Evolutionary conservation across 495 filamentous ascomycete genomes (phyloP).

Genomic region (Rusavskia elegans): DNA sequence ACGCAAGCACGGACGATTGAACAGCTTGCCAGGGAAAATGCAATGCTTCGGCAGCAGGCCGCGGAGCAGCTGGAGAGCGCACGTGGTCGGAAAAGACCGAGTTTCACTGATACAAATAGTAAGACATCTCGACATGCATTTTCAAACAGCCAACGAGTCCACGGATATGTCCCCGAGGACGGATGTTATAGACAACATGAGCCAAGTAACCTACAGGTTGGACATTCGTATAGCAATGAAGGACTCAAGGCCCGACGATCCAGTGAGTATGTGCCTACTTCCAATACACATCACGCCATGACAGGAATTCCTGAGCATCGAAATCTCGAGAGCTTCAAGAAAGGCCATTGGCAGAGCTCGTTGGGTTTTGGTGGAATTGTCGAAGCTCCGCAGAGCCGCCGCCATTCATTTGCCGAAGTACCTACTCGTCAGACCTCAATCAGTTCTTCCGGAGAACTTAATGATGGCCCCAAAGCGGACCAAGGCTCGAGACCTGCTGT

Average conservation of each 20-base stretch:
- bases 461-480: constrained; percentile 26
- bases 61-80: constrained; percentile 40
- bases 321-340: constrained; percentile 62
- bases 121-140: constrained; percentile 1
- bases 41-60: constrained; percentile 47
- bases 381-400: constrained; percentile 69
- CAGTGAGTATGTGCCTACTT: constrained; percentile 44
- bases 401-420: constrained; percentile 93
- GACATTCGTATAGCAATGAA: constrained; percentile 31
- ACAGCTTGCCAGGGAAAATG: constrained; percentile 57
- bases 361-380: constrained; percentile 58
- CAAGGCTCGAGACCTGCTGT: constrained; percentile 20
- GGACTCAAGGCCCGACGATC: constrained; percentile 33
- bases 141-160: constrained; percentile 42
- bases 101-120: constrained; percentile 21
- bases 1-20: constrained; percentile 56
- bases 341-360: constrained; percentile 76
- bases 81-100: constrained; percentile 44
- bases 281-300: constrained; percentile 36
- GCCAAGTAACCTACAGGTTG: constrained; percentile 44
- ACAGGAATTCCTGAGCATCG: constrained; percentile 50
- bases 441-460: constrained; percentile 42
- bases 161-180: constrained; percentile 51
- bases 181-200: constrained; percentile 57
- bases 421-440: constrained; percentile 55